Conservation (phyloP, 352 stramenopile species). For the Globisporangium alternatum region DNA sequence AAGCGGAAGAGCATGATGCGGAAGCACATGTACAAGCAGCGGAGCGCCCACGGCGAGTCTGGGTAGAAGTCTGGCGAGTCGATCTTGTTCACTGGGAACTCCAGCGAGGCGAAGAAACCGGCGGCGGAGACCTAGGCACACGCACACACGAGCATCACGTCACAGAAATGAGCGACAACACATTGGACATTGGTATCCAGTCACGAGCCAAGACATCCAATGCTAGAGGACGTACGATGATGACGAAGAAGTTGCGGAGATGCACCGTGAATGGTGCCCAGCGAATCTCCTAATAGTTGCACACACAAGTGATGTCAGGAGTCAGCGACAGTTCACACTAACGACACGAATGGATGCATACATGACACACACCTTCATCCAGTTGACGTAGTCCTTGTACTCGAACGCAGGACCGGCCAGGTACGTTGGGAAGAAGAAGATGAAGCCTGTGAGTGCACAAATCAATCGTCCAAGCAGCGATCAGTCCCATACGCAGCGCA, state of each 20-base stretch:
- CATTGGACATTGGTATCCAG: background rate
- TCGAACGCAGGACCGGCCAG: conserved; percentile 79
- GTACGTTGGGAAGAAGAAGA: conserved; percentile 89
- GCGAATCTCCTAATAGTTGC: conserved; percentile 39
- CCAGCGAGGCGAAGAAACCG: conserved; percentile 70
- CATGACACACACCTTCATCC: conserved; percentile 52
- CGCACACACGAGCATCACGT: background rate
- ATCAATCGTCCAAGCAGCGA: background rate
- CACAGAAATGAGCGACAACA: background rate
- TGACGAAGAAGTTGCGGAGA: conserved; percentile 69
- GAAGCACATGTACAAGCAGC: conserved; percentile 72
- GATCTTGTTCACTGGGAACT: conserved; percentile 78
- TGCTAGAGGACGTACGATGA: conserved; percentile 42
- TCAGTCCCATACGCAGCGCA: background rate
- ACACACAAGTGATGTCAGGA: background rate
- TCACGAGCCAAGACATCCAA: background rate
- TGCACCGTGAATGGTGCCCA: conserved; percentile 63
- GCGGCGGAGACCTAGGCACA: conserved; percentile 51
- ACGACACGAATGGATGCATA: background rate
- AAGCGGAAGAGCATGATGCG: conserved; percentile 80
- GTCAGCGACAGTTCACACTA: background rate
- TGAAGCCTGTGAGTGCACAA: conserved; percentile 43
- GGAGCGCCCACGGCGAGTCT: conserved; percentile 49
- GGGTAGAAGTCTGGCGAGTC: conserved; percentile 74
- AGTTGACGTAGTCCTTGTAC: conserved; percentile 83